Evolutionary conservation across 148 eudicot species (phyloP).

Genomic region (Chenopodium formosanum): DNA sequence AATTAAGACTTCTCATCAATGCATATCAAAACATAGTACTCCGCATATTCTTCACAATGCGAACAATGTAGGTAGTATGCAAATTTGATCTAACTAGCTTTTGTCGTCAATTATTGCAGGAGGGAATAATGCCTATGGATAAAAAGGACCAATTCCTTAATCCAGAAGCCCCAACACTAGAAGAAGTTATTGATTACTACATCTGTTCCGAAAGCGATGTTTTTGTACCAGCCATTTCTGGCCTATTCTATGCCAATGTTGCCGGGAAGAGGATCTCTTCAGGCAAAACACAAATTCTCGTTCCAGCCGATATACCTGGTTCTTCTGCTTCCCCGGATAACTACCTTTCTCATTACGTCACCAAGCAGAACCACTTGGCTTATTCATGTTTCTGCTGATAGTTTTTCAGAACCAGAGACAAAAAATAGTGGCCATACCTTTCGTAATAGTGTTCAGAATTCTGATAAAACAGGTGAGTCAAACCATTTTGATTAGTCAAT

Average conservation of each 20-base stretch:
- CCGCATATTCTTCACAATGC: neutral
- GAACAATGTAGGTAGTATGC: neutral
- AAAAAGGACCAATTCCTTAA: constrained; percentile 65
- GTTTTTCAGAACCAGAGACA: neutral
- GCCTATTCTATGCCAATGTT: constrained; percentile 84
- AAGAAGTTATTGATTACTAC: constrained; percentile 81
- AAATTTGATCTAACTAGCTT: neutral
- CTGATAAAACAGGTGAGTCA: constrained; percentile 17
- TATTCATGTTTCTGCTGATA: constrained; percentile 84
- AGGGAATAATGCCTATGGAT: constrained; percentile 80
- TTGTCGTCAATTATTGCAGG: constrained; percentile 42
- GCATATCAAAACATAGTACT: neutral
- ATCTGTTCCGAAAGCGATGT: constrained; percentile 81
- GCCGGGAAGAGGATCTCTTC: constrained; percentile 87
- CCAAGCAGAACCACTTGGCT: constrained; percentile 85
- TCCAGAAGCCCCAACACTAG: constrained; percentile 56
- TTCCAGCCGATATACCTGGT: constrained; percentile 56
- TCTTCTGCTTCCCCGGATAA: constrained; percentile 50
- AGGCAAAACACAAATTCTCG: constrained; percentile 82
- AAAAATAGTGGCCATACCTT: neutral
- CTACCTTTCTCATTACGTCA: constrained; percentile 64
- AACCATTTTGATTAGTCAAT: constrained; percentile 18
- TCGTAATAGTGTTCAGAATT: neutral
- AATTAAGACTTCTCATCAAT: neutral
- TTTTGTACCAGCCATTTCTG: constrained; percentile 90